Conservation (phyloP, 2,329 filamentous ascomycete genomes). For the Stagonosporopsis chrysanthemi region DNA sequence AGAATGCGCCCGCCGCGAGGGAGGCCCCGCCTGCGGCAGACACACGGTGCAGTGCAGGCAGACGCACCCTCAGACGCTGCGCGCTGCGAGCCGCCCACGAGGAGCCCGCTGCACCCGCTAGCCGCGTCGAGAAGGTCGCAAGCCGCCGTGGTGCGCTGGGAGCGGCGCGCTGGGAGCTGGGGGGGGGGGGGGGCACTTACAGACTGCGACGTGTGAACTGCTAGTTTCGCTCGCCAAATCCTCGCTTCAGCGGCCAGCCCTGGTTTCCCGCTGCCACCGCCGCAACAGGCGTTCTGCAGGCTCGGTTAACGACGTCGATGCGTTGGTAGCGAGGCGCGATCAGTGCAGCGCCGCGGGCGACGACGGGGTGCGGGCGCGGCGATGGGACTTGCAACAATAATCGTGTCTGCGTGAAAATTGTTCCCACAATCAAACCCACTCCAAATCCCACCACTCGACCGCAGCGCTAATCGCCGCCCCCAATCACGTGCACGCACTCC, state of each 20-base stretch:
- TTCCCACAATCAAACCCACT: no score
- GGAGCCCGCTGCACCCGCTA: slow-evolving; percentile 18
- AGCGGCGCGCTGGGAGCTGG: neutral
- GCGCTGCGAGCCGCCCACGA: neutral
- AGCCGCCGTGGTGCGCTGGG: slow-evolving; percentile 22
- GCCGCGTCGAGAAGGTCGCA: slow-evolving; percentile 36
- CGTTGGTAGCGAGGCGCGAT: slow-evolving; percentile 18
- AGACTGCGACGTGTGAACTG: no score
- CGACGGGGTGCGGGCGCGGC: neutral
- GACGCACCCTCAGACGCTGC: no score
- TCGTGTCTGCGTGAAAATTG: no score
- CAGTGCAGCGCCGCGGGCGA: slow-evolving; percentile 15
- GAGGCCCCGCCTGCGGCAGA: no score
- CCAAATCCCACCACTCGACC: neutral
- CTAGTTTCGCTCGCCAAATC: neutral
- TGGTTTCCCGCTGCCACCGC: slow-evolving; percentile 20
- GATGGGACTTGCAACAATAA: no score
- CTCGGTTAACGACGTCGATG: slow-evolving; percentile 16
- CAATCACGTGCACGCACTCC: slow-evolving; percentile 10
- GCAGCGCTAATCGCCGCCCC: neutral
- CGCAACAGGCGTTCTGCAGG: slow-evolving; percentile 18
- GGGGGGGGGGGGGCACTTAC: neutral
- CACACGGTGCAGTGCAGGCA: no score
- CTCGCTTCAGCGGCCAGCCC: slow-evolving; percentile 2
- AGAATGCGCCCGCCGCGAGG: slow-evolving; percentile 23